Conservation (phyloP, 768 basidiomycete genomes). For the Suillus clintonianus region DNA sequence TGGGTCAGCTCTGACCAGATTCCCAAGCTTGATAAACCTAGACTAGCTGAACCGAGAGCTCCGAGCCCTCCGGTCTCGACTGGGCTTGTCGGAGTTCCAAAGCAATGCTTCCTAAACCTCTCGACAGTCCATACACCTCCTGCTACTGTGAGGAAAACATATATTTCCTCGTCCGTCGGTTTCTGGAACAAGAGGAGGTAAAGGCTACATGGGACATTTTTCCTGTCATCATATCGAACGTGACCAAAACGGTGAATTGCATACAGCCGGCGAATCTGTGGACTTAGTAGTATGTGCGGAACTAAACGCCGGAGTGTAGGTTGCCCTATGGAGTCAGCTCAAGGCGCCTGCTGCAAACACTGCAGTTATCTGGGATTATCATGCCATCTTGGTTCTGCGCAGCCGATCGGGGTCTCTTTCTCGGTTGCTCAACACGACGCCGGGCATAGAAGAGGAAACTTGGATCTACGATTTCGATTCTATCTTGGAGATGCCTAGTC, state of each 20-base stretch:
- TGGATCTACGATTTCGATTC: slow-evolving; percentile 79
- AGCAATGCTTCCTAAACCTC: slow-evolving; percentile 18
- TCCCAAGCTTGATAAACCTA: background rate
- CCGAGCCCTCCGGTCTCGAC: background rate
- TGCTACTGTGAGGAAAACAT: slow-evolving; percentile 78
- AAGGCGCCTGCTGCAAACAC: slow-evolving; percentile 32
- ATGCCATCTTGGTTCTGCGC: slow-evolving; percentile 61
- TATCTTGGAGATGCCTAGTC: slow-evolving; percentile 50
- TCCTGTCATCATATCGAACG: slow-evolving; percentile 69
- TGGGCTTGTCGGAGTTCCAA: slow-evolving; percentile 24
- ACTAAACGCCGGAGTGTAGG: slow-evolving; percentile 38
- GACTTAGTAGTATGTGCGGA: background rate
- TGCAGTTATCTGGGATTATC: slow-evolving; percentile 74
- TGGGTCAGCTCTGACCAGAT: background rate
- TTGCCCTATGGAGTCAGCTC: slow-evolving; percentile 67
- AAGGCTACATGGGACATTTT: slow-evolving; percentile 48
- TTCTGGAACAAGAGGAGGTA: slow-evolving; percentile 34
- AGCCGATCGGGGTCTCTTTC: slow-evolving; percentile 20
- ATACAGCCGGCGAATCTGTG: slow-evolving; percentile 4
- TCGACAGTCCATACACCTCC: slow-evolving; percentile 49
- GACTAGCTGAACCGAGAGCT: background rate
- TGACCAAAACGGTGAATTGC: slow-evolving; percentile 49
- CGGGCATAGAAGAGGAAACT: slow-evolving; percentile 17
- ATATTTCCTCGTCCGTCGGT: slow-evolving; percentile 54
- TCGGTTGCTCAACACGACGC: slow-evolving; percentile 4